These are phyloP conservation scores for Globisporangium apiculatum DNA, from an alignment of 352 stramenopile species.

Conservation along the genomic window DNA sequence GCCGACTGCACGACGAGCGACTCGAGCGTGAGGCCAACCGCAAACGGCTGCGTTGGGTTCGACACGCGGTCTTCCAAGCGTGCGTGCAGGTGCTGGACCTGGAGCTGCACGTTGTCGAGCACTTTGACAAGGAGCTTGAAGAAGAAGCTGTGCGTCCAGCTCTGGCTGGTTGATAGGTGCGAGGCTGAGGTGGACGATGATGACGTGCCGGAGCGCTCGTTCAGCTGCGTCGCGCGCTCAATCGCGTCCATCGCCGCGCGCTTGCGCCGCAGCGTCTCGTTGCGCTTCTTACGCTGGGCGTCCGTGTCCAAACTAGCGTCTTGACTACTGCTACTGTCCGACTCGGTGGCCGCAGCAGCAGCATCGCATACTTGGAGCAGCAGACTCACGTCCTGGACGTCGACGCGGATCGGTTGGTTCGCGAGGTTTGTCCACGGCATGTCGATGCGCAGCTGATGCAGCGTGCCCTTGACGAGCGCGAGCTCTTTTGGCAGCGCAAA, in stretches of 20 bases:
- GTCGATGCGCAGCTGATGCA: slow-evolving; percentile 71
- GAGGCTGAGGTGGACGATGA: no score
- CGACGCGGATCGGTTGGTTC: slow-evolving; percentile 64
- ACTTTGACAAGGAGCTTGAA: slow-evolving; percentile 77
- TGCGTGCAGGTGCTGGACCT: slow-evolving; percentile 71
- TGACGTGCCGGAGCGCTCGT: slow-evolving; percentile 21
- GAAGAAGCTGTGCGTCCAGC: slow-evolving; percentile 70
- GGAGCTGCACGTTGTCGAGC: slow-evolving; percentile 81
- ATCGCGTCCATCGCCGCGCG: slow-evolving; percentile 70
- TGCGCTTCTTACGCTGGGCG: slow-evolving; percentile 16
- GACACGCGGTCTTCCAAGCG: slow-evolving; percentile 63
- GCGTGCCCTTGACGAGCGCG: slow-evolving; percentile 62
- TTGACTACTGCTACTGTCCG: slow-evolving; percentile 7
- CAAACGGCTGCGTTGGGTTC: slow-evolving; percentile 33
- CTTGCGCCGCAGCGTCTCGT: slow-evolving; percentile 57
- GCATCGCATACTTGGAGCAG: slow-evolving; percentile 47
- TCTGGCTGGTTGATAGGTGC: slow-evolving; percentile 3
- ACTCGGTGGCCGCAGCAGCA: background rate
- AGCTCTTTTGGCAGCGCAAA: slow-evolving; percentile 64
- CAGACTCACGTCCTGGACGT: slow-evolving; percentile 73
- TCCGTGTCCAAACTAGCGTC: background rate
- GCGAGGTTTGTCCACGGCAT: slow-evolving; percentile 71
- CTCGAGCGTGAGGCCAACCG: slow-evolving; percentile 67
- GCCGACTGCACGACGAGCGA: slow-evolving; percentile 80
- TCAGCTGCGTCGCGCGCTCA: slow-evolving; percentile 66